phyloP scores from a whole-genome alignment of 768 basidiomycete species.

The Mrakia hoshinonis region DNA sequence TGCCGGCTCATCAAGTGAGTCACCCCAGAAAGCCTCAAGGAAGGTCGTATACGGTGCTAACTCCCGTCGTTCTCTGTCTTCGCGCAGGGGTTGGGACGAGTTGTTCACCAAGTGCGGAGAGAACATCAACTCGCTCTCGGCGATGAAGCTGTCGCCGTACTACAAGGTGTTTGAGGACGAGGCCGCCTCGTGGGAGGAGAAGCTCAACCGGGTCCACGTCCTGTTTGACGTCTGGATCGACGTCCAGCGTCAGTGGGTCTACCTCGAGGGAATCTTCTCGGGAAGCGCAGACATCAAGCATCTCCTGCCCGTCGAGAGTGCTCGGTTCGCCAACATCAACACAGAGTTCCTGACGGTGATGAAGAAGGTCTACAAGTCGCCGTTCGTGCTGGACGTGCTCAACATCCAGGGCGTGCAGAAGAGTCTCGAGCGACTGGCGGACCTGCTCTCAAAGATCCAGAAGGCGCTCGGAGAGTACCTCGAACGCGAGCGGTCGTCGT shows the following conservation, averaged over 20 bases:
- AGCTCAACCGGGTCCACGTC: conserved; percentile 90
- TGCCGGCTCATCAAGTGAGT: conserved; percentile 80
- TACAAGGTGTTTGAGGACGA: conserved; percentile 64
- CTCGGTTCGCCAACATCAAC: conserved; percentile 98
- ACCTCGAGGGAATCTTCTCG: conserved; percentile 98
- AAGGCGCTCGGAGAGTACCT: conserved; percentile 98
- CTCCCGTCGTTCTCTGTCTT: too few relatives aligned
- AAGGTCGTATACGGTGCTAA: too few relatives aligned
- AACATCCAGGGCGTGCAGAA: conserved; percentile 95
- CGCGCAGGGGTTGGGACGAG: conserved; percentile 82
- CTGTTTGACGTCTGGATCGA: conserved; percentile 99
- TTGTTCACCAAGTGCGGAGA: conserved; percentile 94
- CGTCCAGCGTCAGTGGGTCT: conserved; percentile 99
- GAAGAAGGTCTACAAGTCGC: conserved; percentile 99
- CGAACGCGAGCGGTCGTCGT: conserved; percentile 90
- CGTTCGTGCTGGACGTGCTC: conserved; percentile 92
- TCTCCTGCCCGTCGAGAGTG: conserved; percentile 88
- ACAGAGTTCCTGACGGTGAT: conserved; percentile 94
- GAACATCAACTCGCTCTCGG: conserved; percentile 86
- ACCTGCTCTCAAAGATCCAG: conserved; percentile 94
- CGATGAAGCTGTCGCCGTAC: conserved; percentile 97
- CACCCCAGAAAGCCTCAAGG: neutral
- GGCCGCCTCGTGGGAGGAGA: conserved; percentile 91
- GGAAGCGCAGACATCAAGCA: conserved; percentile 99
- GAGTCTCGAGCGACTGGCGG: conserved; percentile 89